Base-by-base conservation (phyloP, 139 green algal genomes). In the Chlamydomonas schloesseri region DNA sequence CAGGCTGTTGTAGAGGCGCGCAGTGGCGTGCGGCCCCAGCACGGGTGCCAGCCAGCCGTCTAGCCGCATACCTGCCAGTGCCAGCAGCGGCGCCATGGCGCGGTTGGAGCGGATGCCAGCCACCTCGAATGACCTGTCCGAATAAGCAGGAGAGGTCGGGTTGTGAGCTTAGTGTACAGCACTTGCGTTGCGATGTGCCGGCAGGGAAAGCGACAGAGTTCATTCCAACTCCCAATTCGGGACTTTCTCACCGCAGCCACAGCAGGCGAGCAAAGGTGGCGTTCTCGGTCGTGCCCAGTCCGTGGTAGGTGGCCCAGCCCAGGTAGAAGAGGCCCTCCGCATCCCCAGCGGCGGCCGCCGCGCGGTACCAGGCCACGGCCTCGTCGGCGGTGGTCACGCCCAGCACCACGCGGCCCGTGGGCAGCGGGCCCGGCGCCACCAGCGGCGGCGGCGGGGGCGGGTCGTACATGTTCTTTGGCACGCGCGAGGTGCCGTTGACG, bases 251-350 rank as follows among this genome's bases (percentile, higher is more conserved):
- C 80, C 50, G 20, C 31, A 86, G 34, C 50, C 88, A 91, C 37
- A 87, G 58, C 82, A 76, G 26, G 0, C 31, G 36, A 26, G 88
- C 88, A 3, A 34, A n/a, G 0, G 83, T 84, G 10, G 46, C 60
- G 64, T 91, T 89, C 11, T n/a, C 60, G 34, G 37, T 0, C 73
- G 36, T 55, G 6, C 87, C 87, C 71, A 91, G 57, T 9, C 88
- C 88, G 28, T 79, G 26, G 57, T 91, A 86, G 28, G 67, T 10
- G 58, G 65, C 83, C 88, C 88, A 91, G 77, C 77, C 88, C 46
- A 89, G 62, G 42, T 84, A 73, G 78, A 84, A 91, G 20, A 89
- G 50, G 29, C 82, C 78, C 71, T 91, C 88, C 18, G 71, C 36
- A 55, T 86, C 69, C 13, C 58, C 53, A 0, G 50, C 37, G 3